A percentile compares a stretch with the other conserved stretches of the same genome.
Evolutionary conservation across 768 basidiomycete species (phyloP).

Genomic region (Ephemerocybe angulata): DNA sequence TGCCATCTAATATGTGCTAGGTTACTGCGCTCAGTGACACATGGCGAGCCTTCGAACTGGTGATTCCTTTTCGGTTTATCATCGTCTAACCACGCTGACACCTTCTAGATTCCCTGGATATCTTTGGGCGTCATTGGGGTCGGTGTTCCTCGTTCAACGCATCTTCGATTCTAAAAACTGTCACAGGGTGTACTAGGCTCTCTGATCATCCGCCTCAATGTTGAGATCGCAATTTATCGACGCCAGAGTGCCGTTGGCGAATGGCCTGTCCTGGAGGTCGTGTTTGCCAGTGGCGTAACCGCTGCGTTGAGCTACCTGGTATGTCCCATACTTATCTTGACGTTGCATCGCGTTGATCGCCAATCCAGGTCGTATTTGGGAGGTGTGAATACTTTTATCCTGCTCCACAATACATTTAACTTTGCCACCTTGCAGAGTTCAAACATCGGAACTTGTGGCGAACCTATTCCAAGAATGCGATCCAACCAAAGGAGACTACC

Average conservation of each 20-base stretch:
- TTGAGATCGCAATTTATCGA: conserved; percentile 59
- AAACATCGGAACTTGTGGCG: conserved; percentile 77
- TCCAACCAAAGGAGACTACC: conserved; percentile 58
- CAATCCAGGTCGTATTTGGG: conserved; percentile 55
- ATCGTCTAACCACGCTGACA: background rate
- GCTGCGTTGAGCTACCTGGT: conserved; percentile 71
- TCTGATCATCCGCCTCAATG: conserved; percentile 62
- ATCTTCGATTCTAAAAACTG: background rate
- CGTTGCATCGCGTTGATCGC: background rate
- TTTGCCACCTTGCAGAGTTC: conserved; percentile 42
- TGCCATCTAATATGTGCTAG: conserved; percentile 22
- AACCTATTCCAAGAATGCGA: conserved; percentile 85
- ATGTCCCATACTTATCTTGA: conserved; percentile 15
- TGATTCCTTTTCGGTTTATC: conserved; percentile 24
- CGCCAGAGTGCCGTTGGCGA: conserved; percentile 50
- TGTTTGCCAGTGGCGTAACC: conserved; percentile 58
- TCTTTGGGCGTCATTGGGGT: conserved; percentile 61
- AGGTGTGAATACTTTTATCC: background rate
- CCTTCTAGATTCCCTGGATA: conserved; percentile 64
- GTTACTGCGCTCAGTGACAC: conserved; percentile 56
- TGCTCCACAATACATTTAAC: background rate
- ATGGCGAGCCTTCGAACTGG: conserved; percentile 73
- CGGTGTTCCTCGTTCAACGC: conserved; percentile 15
- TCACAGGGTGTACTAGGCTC: conserved; percentile 62
- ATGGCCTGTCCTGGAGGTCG: conserved; percentile 65